Conservation (phyloP, 495 filamentous ascomycete genomes). For the Penicillium cinerascens region DNA sequence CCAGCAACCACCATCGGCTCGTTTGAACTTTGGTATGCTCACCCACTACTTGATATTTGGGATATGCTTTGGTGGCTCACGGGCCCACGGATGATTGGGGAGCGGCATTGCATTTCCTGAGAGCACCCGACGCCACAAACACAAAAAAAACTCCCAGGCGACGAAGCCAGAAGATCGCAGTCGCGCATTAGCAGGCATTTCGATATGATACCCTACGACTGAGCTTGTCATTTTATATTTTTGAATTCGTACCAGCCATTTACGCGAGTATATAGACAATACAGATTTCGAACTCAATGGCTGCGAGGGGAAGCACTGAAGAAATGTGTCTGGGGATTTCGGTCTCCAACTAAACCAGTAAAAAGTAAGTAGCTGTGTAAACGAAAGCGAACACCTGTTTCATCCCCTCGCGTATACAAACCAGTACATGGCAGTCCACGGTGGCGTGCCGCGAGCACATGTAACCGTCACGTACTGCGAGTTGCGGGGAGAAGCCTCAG, state of each 20-base stretch:
- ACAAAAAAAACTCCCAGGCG: slow-evolving; percentile 15
- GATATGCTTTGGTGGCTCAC: neutral
- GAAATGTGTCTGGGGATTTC: neutral
- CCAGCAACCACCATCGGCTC: neutral
- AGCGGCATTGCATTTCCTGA: slow-evolving; percentile 14
- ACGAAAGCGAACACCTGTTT: slow-evolving; percentile 3
- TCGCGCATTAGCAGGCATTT: slow-evolving; percentile 50
- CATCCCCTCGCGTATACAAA: neutral
- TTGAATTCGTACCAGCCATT: slow-evolving; percentile 7
- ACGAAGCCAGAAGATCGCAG: slow-evolving; percentile 39
- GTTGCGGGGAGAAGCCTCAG: slow-evolving; percentile 16
- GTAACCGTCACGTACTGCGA: slow-evolving; percentile 5
- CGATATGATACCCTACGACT: slow-evolving; percentile 51
- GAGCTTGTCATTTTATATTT: slow-evolving; percentile 31
- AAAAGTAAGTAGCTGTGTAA: neutral
- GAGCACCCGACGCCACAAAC: slow-evolving; percentile 19
- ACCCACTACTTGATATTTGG: neutral
- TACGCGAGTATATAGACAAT: slow-evolving; percentile 20
- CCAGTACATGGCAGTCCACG: neutral
- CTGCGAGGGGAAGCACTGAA: no score
- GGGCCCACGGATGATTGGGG: neutral
- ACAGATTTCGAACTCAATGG: slow-evolving; percentile 8
- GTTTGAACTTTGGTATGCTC: neutral
- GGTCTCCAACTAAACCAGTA: neutral
- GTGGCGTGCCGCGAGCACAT: neutral